phyloP scores from a whole-genome alignment of 345 rosid genomes.

The Cardiospermum halicacabum region DNA sequence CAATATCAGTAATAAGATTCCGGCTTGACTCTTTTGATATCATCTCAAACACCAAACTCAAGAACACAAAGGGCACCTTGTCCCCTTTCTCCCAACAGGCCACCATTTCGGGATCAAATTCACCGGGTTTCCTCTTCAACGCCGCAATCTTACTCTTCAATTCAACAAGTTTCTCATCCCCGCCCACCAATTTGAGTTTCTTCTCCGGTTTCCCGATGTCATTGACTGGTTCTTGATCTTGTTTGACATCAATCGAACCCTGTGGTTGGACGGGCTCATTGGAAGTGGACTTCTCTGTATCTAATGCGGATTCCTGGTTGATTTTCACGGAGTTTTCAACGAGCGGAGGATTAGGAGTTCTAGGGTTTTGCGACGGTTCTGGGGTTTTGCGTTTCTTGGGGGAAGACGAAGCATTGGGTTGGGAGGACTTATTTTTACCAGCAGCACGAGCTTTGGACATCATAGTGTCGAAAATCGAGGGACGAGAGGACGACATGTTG shows the following conservation, averaged over 20 bases:
- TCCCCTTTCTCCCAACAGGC: constrained; percentile 68
- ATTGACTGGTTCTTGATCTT: neutral
- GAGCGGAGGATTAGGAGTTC: constrained; percentile 1
- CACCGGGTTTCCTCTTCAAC: constrained; percentile 64
- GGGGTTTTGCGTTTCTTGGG: constrained; percentile 19
- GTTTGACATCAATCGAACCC: constrained; percentile 14
- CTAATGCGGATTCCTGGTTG: constrained; percentile 7
- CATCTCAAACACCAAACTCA: constrained; percentile 64
- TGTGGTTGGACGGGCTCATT: constrained; percentile 10
- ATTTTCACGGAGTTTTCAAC: neutral
- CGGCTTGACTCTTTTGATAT: constrained; percentile 67
- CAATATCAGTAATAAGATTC: constrained; percentile 81
- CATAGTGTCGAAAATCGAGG: constrained; percentile 79
- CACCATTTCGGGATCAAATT: constrained; percentile 52
- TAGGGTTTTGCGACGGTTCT: constrained; percentile 22
- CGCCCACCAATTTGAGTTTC: constrained; percentile 4
- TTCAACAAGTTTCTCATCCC: constrained; percentile 22
- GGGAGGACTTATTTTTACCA: constrained; percentile 23
- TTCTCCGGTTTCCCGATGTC: neutral
- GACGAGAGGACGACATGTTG: constrained; percentile 51
- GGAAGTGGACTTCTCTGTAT: constrained; percentile 18
- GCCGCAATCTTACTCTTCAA: constrained; percentile 51
- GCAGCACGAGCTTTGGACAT: constrained; percentile 81
- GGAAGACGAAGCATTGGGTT: constrained; percentile 6
- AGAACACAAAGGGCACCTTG: constrained; percentile 76